Percentiles rank a stretch among this genome's conserved stretches.
Conservation (phyloP, 2,329 filamentous ascomycete species). For the Neofusicoccum sp. region DNA sequence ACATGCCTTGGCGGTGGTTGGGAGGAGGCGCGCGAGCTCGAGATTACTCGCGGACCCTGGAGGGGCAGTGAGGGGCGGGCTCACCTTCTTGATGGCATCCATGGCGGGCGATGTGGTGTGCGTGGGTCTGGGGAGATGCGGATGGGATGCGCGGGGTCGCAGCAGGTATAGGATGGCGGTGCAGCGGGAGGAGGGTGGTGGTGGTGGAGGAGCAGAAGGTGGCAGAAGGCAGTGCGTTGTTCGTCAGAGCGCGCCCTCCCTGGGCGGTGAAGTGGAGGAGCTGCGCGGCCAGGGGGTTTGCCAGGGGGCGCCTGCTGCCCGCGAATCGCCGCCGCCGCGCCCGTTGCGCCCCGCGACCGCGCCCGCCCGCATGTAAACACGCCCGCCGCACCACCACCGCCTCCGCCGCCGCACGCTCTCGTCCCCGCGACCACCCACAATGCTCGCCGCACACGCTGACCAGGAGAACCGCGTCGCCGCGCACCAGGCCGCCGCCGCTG, state of each 20-base stretch:
- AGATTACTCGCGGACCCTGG: slow-evolving; percentile 18
- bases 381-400: slow-evolving; percentile 18
- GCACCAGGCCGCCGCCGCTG: slow-evolving; percentile 67
- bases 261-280: slow-evolving; percentile 10
- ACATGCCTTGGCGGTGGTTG: slow-evolving; percentile 12
- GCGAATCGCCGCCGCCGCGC: neutral
- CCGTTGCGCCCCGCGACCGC: slow-evolving; percentile 5
- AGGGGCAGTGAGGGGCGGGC: slow-evolving; percentile 25
- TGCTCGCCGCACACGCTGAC: slow-evolving; percentile 72
- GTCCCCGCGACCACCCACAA: slow-evolving; percentile 41
- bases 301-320: slow-evolving; percentile 7
- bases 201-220: slow-evolving; percentile 7
- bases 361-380: neutral
- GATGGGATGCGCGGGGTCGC: neutral
- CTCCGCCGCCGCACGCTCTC: slow-evolving; percentile 26
- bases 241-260: slow-evolving; percentile 1
- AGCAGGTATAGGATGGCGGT: neutral
- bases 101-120: slow-evolving; percentile 26
- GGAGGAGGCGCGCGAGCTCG: neutral
- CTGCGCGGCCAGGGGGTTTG: neutral
- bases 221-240: slow-evolving; percentile 14
- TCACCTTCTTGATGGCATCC: slow-evolving; percentile 46
- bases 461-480: slow-evolving; percentile 84
- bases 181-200: slow-evolving; percentile 8
- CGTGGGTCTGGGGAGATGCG: neutral